These are phyloP conservation scores for Pseudozyma hubeiensis DNA, from an alignment of 1,284 basidiomycete species.

Conservation along the genomic window DNA sequence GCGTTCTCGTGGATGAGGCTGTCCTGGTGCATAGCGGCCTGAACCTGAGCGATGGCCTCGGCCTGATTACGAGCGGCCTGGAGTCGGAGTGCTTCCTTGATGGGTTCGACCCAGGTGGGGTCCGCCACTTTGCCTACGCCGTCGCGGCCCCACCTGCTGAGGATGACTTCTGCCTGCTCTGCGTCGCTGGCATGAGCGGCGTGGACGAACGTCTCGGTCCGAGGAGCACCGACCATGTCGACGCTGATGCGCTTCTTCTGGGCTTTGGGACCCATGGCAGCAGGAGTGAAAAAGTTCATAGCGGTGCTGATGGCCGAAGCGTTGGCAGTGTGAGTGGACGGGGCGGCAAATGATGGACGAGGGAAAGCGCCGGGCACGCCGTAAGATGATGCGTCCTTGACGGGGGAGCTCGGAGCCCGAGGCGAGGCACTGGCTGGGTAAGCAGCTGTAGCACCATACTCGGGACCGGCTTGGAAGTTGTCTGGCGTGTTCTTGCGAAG, in stretches of 20 bases:
- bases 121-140: constrained; percentile 80
- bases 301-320: constrained; percentile 43
- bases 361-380: constrained; percentile 40
- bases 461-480: constrained; percentile 46
- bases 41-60: constrained; percentile 82
- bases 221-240: constrained; percentile 61
- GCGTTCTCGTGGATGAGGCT: constrained; percentile 71
- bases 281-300: constrained; percentile 40
- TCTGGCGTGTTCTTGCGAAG: constrained; percentile 41
- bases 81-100: constrained; percentile 82
- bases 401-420: constrained; percentile 15
- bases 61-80: constrained; percentile 77
- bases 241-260: constrained; percentile 64
- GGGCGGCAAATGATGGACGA: constrained; percentile 29
- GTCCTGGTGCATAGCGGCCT: constrained; percentile 68
- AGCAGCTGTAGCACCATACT: constrained; percentile 25
- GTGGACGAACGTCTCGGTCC: constrained; percentile 72
- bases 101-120: constrained; percentile 81
- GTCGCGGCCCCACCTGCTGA: constrained; percentile 89
- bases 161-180: constrained; percentile 87
- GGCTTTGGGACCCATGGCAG: constrained; percentile 46
- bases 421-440: constrained; percentile 15
- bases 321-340: constrained; percentile 36
- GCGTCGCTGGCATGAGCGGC: constrained; percentile 92
- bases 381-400: constrained; percentile 17